These are phyloP conservation scores for Aspergillus aculeatus DNA, from an alignment of 2,329 filamentous ascomycete species.

Conservation along the genomic window DNA sequence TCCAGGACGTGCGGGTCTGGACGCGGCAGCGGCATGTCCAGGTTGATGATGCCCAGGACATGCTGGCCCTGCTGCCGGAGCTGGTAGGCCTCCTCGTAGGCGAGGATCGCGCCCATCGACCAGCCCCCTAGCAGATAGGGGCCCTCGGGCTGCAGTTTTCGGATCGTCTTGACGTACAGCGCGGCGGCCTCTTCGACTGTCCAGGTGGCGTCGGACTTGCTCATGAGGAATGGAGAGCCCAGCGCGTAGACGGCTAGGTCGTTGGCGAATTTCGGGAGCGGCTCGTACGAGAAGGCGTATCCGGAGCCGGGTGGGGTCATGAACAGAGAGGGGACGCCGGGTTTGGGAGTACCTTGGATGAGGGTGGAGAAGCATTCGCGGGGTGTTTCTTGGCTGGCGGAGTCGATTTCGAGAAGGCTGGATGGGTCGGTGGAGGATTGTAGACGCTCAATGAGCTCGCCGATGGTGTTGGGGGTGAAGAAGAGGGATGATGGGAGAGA, in stretches of 20 bases:
- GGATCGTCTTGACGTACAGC: slow-evolving; percentile 4
- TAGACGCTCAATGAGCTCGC: not conserved
- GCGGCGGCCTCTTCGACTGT: slow-evolving; percentile 9
- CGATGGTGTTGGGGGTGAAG: not conserved
- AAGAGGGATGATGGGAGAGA: not conserved
- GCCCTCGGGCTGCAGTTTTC: slow-evolving; percentile 8
- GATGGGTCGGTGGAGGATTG: not conserved
- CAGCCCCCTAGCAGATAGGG: slow-evolving; percentile 11
- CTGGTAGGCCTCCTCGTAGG: slow-evolving; percentile 10
- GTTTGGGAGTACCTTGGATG: slow-evolving; percentile 4
- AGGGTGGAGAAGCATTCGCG: not conserved
- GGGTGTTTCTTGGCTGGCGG: not conserved
- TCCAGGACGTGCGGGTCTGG: not conserved
- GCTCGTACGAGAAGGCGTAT: slow-evolving; percentile 8
- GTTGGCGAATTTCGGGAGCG: slow-evolving; percentile 4
- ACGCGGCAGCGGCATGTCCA: slow-evolving; percentile 8
- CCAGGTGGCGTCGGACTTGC: not conserved
- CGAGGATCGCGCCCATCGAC: slow-evolving; percentile 9
- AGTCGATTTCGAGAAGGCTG: not conserved
- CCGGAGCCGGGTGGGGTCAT: slow-evolving; percentile 8
- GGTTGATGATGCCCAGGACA: not conserved
- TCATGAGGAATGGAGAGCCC: slow-evolving; percentile 5
- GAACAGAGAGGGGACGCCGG: slow-evolving; percentile 3
- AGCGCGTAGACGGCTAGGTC: slow-evolving; percentile 9
- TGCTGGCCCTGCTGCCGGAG: slow-evolving; percentile 6